A percentile compares a stretch with the other conserved stretches of the same genome.
Conservation (phyloP, 768 basidiomycete genomes). For the Termitomyces sp. region DNA sequence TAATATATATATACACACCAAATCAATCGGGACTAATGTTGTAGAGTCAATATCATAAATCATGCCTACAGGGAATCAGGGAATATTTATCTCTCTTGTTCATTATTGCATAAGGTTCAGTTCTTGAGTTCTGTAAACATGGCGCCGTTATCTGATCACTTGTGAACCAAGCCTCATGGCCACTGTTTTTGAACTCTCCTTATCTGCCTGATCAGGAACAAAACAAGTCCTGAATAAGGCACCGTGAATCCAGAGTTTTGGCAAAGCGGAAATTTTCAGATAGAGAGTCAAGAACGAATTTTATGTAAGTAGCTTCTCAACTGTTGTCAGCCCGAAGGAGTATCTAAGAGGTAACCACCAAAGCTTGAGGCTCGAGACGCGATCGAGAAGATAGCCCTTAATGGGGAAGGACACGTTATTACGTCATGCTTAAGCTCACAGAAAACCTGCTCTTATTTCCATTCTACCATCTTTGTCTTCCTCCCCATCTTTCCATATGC, state of each 20-base stretch:
- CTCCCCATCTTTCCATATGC: constrained; percentile 23
- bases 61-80: background rate
- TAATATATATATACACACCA: background rate
- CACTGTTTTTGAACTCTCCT: background rate
- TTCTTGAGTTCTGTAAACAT: background rate
- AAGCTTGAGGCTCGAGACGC: background rate
- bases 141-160: background rate
- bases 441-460: constrained; percentile 3
- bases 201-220: background rate
- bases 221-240: background rate
- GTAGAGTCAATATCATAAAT: background rate
- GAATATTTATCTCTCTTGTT: background rate
- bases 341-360: background rate
- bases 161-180: background rate
- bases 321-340: background rate
- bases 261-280: background rate
- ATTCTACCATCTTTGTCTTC: constrained; percentile 16
- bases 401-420: constrained; percentile 7
- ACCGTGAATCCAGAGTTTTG: background rate
- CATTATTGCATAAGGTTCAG: background rate
- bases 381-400: background rate
- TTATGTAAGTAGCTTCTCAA: background rate
- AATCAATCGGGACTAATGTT: background rate
- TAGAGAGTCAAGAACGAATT: background rate
- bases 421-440: constrained; percentile 13